Evolutionary conservation across 2,329 filamentous ascomycete genomes (phyloP).

Genomic region (Scleromitrula shiraiana): DNA sequence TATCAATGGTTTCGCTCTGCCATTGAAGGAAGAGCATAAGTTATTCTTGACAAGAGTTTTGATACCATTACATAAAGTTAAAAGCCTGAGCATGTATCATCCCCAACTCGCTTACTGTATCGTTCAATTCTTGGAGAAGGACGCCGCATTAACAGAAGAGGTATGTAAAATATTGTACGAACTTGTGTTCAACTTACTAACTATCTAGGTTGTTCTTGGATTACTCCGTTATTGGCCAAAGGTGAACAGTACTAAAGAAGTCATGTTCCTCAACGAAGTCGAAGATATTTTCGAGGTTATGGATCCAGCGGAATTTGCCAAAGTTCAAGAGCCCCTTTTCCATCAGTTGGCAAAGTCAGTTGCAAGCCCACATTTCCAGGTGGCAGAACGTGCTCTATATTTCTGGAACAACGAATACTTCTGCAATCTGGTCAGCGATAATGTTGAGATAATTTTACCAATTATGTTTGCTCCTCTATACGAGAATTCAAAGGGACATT

Average conservation of each 20-base stretch:
- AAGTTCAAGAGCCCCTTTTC: slow-evolving; percentile 96
- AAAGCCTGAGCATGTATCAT: slow-evolving; percentile 99
- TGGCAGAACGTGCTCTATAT: slow-evolving; percentile 92
- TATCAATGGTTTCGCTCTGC: slow-evolving; percentile 96
- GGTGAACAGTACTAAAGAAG: slow-evolving; percentile 98
- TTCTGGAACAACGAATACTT: slow-evolving; percentile 99
- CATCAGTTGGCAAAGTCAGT: slow-evolving; percentile 97
- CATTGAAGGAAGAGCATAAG: slow-evolving; percentile 97
- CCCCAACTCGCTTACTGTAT: slow-evolving; percentile 98
- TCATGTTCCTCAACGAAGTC: slow-evolving; percentile 99
- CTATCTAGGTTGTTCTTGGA: slow-evolving; percentile 73
- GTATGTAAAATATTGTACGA: slow-evolving; percentile 39
- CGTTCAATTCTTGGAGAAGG: slow-evolving; percentile 97
- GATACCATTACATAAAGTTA: slow-evolving; percentile 93
- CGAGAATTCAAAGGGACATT: slow-evolving; percentile 98
- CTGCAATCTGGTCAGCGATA: slow-evolving; percentile 97
- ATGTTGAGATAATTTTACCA: slow-evolving; percentile 94
- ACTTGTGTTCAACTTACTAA: slow-evolving; percentile 10
- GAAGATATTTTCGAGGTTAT: slow-evolving; percentile 99
- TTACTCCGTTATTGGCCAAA: slow-evolving; percentile 97
- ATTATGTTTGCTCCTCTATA: slow-evolving; percentile 99
- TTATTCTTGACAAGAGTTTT: slow-evolving; percentile 90
- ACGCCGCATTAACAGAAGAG: slow-evolving; percentile 93
- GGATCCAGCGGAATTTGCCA: slow-evolving; percentile 97
- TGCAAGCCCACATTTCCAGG: slow-evolving; percentile 97